Percentiles rank a stretch among this genome's conserved stretches.
Evolutionary conservation across 23 red algal genomes (phyloP).

Genomic region (Agarophyton chilense): DNA sequence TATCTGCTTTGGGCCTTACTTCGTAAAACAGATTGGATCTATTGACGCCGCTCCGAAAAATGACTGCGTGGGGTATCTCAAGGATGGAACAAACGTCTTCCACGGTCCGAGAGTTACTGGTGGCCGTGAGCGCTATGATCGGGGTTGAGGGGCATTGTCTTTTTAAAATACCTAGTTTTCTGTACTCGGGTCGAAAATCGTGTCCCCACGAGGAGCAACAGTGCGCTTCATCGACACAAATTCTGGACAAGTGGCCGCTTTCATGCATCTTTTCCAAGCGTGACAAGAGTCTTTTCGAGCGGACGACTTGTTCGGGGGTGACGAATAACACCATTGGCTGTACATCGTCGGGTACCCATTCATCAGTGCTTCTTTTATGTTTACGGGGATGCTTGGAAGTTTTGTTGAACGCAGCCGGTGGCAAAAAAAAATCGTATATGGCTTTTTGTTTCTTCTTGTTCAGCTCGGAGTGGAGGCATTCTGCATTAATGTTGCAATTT

Average conservation of each 20-base stretch:
- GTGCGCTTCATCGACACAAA: slow-evolving; percentile 95
- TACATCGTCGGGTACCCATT: slow-evolving; percentile 42
- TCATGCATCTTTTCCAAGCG: slow-evolving; percentile 52
- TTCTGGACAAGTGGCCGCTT: slow-evolving; percentile 46
- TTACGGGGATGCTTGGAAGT: slow-evolving; percentile 27
- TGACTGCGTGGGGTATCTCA: slow-evolving; percentile 61
- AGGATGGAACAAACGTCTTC: slow-evolving; percentile 79
- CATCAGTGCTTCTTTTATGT: not conserved
- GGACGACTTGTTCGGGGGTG: slow-evolving; percentile 86
- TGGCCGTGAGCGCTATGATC: slow-evolving; percentile 89
- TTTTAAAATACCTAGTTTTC: slow-evolving; percentile 64
- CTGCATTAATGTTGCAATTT: slow-evolving; percentile 32
- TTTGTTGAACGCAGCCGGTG: not conserved
- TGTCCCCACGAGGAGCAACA: slow-evolving; percentile 90
- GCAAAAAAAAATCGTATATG: slow-evolving; percentile 59
- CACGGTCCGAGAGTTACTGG: slow-evolving; percentile 58
- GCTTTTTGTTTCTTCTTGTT: slow-evolving; percentile 20
- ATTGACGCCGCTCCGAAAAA: slow-evolving; percentile 77
- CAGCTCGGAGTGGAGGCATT: slow-evolving; percentile 65
- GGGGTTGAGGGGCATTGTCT: slow-evolving; percentile 78
- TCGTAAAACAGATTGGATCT: slow-evolving; percentile 88
- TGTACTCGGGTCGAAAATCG: slow-evolving; percentile 95
- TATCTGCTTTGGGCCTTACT: slow-evolving; percentile 63
- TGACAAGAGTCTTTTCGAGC: slow-evolving; percentile 63
- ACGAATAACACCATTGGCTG: slow-evolving; percentile 78